Evolutionary conservation across 176 grass and related monocot species (phyloP).

Genomic region (Metroxylon sagu): DNA sequence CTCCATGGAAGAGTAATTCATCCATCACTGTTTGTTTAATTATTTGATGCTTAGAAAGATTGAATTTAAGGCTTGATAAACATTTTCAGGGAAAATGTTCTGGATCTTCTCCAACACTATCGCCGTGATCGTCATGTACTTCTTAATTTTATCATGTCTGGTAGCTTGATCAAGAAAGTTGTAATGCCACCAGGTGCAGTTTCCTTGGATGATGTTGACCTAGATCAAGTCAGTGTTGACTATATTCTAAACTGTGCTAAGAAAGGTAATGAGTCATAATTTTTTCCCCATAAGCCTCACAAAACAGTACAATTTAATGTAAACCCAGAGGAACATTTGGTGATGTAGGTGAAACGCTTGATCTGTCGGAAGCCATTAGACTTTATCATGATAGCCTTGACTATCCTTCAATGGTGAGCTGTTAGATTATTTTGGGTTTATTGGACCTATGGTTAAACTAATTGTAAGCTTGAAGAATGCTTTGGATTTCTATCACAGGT

Average conservation of each 20-base stretch:
- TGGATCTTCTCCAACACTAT: conserved; percentile 75
- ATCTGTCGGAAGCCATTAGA: conserved; percentile 83
- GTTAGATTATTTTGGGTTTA: neutral
- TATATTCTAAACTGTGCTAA: conserved; percentile 88
- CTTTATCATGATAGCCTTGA: conserved; percentile 97
- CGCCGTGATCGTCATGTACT: conserved; percentile 82
- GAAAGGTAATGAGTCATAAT: conserved; percentile 43
- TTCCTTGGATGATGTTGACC: conserved; percentile 88
- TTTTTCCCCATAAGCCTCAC: too few relatives aligned
- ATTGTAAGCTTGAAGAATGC: too few relatives aligned
- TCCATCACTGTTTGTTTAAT: too few relatives aligned
- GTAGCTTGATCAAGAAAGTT: conserved; percentile 98
- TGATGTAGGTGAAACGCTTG: conserved; percentile 69
- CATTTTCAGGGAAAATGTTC: conserved; percentile 56
- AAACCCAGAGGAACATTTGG: conserved; percentile 21
- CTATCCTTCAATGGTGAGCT: conserved; percentile 75
- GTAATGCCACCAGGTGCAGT: conserved; percentile 86
- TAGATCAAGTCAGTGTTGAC: conserved; percentile 96
- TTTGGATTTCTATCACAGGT: too few relatives aligned
- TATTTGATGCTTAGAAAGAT: too few relatives aligned
- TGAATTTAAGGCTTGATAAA: neutral
- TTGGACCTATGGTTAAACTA: too few relatives aligned
- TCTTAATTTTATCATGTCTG: conserved; percentile 87
- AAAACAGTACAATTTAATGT: too few relatives aligned
- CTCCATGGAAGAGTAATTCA: too few relatives aligned